Conservation (phyloP, 2,329 filamentous ascomycete species). For the Paraconiothyrium sp. region DNA sequence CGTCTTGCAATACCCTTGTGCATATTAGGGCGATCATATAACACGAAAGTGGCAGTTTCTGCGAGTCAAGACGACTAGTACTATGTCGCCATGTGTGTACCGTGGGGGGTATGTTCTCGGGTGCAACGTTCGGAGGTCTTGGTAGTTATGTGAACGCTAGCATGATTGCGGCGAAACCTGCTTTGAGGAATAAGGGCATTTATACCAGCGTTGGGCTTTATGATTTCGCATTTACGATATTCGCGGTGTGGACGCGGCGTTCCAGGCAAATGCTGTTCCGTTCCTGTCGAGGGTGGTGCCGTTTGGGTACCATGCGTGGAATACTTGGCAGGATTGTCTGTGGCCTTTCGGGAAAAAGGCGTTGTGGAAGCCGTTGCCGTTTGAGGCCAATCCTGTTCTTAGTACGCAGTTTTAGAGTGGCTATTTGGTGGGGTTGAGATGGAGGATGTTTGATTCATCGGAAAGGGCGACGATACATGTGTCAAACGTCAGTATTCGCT, state of each 20-base stretch:
- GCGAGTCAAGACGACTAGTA: neutral
- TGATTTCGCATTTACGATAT: constrained; percentile 2
- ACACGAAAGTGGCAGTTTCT: neutral
- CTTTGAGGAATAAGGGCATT: neutral
- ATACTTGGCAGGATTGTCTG: constrained; percentile 1
- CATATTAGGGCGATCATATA: neutral
- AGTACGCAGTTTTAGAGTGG: neutral
- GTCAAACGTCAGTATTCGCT: too few relatives aligned
- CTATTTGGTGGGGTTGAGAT: too few relatives aligned
- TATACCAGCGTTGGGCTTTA: constrained; percentile 1
- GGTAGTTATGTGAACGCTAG: neutral
- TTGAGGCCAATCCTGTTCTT: neutral
- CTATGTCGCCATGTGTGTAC: neutral
- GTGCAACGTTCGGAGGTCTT: neutral
- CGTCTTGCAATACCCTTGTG: neutral
- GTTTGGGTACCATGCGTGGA: constrained; percentile 9
- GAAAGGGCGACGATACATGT: too few relatives aligned
- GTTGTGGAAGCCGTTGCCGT: neutral
- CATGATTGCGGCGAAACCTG: neutral
- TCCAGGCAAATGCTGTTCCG: neutral
- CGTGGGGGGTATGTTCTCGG: neutral
- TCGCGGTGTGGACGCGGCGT: neutral
- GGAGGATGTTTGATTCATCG: too few relatives aligned
- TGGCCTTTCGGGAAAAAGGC: constrained; percentile 3
- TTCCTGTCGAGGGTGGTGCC: constrained; percentile 1